phyloP scores from a whole-genome alignment of 345 rosid species.

The Aethionema arabicum region DNA sequence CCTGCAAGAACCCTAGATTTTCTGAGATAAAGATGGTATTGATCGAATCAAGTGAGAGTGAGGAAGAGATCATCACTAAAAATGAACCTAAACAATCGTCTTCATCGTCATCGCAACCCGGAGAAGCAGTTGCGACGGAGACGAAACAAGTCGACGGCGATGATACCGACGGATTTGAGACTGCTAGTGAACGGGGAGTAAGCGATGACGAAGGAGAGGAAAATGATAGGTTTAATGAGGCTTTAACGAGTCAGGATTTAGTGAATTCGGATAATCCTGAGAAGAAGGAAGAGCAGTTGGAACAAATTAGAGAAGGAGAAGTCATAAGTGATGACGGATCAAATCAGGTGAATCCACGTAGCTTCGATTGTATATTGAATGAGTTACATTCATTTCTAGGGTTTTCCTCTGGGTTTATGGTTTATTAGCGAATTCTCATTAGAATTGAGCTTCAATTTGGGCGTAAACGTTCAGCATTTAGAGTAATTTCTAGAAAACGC shows the following conservation, averaged over 20 bases:
- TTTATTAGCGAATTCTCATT: neutral
- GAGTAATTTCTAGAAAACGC: neutral
- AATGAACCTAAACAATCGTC: constrained; percentile 13
- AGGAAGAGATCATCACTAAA: constrained; percentile 25
- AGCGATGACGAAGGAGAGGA: constrained; percentile 47
- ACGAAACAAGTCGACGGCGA: constrained; percentile 37
- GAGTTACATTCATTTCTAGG: constrained; percentile 10
- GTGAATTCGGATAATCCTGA: constrained; percentile 14
- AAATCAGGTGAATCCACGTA: constrained; percentile 39
- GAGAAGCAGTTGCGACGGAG: constrained; percentile 32
- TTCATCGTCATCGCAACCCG: constrained; percentile 16
- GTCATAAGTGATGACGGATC: constrained; percentile 37
- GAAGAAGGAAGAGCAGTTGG: constrained; percentile 24
- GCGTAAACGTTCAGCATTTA: constrained; percentile 2
- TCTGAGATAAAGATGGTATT: constrained; percentile 47
- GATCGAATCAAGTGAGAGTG: constrained; percentile 41
- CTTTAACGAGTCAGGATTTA: constrained; percentile 19
- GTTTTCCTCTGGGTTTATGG: constrained; percentile 25
- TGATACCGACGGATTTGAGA: constrained; percentile 83
- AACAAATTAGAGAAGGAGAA: constrained; percentile 19
- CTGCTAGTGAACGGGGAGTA: constrained; percentile 79
- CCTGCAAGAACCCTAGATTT: constrained; percentile 21
- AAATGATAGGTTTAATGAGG: constrained; percentile 5
- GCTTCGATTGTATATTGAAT: too few species aligned
- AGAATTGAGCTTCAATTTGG: constrained; percentile 10